These are phyloP conservation scores for Eleusine coracana DNA, from an alignment of 176 grass and related monocot genomes.

Conservation along the genomic window DNA sequence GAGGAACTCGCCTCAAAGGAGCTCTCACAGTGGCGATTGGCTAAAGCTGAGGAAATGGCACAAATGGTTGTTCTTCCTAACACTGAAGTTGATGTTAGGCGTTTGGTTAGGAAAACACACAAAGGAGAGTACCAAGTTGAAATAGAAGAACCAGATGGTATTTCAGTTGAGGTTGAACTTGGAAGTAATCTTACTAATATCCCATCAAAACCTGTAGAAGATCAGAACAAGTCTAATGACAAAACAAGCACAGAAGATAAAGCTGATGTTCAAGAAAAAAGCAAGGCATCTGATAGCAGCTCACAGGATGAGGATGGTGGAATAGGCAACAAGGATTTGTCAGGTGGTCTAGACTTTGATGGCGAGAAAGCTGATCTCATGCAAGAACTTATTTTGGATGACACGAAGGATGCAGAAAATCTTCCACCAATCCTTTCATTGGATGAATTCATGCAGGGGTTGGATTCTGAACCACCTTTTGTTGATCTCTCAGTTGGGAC, in stretches of 20 bases:
- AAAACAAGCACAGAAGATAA: slow-evolving; percentile 42
- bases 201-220: slow-evolving; percentile 50
- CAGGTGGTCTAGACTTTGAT: slow-evolving; percentile 53
- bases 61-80: slow-evolving; percentile 85
- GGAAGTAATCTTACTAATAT: slow-evolving; percentile 55
- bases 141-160: slow-evolving; percentile 69
- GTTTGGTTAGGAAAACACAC: slow-evolving; percentile 92
- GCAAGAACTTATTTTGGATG: slow-evolving; percentile 95
- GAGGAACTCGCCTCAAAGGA: slow-evolving; percentile 97
- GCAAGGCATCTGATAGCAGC: slow-evolving; percentile 47
- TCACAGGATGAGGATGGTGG: slow-evolving; percentile 45
- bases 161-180: slow-evolving; percentile 83
- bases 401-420: slow-evolving; percentile 65
- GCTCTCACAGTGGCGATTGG: slow-evolving; percentile 84
- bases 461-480: slow-evolving; percentile 97
- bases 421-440: slow-evolving; percentile 80
- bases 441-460: slow-evolving; percentile 95
- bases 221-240: slow-evolving; percentile 45
- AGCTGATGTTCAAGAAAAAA: slow-evolving; percentile 36
- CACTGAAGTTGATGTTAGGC: slow-evolving; percentile 75
- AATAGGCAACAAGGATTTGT: slow-evolving; percentile 48
- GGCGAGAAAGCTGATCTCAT: slow-evolving; percentile 85
- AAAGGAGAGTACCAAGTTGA: slow-evolving; percentile 98
- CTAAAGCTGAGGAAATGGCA: slow-evolving; percentile 87
- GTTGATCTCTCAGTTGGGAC: slow-evolving; percentile 66